Conservation (phyloP, 768 basidiomycete genomes). For the Chiua virens region DNA sequence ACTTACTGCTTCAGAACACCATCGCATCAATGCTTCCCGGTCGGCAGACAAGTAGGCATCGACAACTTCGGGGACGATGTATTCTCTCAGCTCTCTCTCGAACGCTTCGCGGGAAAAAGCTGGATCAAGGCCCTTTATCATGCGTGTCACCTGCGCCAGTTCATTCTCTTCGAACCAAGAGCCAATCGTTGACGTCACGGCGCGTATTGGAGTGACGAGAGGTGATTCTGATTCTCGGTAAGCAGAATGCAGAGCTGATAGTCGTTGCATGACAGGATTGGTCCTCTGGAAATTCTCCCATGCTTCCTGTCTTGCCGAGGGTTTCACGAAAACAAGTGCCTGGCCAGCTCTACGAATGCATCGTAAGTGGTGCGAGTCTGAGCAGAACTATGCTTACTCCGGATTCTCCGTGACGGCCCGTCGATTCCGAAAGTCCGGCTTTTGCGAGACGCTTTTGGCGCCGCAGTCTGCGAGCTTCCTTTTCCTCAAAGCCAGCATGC, state of each 20-base stretch:
- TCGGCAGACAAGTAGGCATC: conserved; percentile 95
- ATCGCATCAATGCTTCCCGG: conserved; percentile 76
- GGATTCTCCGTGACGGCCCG: conserved; percentile 67
- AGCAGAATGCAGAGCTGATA: conserved; percentile 59
- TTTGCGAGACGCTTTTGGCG: conserved; percentile 81
- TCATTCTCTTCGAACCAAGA: conserved; percentile 97
- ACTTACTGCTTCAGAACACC: conserved; percentile 96
- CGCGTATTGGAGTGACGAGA: conserved; percentile 74
- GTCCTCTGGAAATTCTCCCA: conserved; percentile 81
- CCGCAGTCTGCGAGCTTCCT: conserved; percentile 80
- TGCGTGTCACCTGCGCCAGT: conserved; percentile 88
- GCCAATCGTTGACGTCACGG: conserved; percentile 81
- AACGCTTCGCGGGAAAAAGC: conserved; percentile 83
- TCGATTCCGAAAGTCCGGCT: conserved; percentile 63
- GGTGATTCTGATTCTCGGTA: conserved; percentile 96
- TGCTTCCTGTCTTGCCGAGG: conserved; percentile 72
- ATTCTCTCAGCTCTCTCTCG: conserved; percentile 88
- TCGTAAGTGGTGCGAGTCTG: not conserved
- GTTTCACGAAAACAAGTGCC: conserved; percentile 81
- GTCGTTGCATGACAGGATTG: conserved; percentile 68
- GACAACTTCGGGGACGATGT: conserved; percentile 96
- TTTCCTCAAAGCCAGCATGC: conserved; percentile 95
- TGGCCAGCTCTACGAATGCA: conserved; percentile 71
- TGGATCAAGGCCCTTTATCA: conserved; percentile 89
- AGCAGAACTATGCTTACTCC: conserved; percentile 57